A percentile compares a stretch with the other conserved stretches of the same genome.
Conservation (phyloP, 108 stramenopile species). For the Hondaea fermentalgiana region DNA sequence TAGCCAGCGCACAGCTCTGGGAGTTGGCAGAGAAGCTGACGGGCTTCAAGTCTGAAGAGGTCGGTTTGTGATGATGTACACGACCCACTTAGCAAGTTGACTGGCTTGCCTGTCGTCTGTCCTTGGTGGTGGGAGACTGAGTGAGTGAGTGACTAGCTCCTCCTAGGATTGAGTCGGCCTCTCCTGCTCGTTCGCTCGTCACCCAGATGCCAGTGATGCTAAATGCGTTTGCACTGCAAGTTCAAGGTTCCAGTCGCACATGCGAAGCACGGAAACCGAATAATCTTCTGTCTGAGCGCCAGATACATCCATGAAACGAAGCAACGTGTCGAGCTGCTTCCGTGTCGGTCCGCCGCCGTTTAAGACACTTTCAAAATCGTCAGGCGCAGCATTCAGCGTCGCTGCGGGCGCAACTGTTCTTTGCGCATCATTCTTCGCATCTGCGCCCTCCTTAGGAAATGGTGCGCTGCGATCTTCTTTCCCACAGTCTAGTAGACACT, state of each 20-base stretch:
- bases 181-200: background rate
- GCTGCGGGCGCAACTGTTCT: background rate
- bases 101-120: no score
- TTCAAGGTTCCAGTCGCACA: slow-evolving; percentile 10
- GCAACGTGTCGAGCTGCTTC: background rate
- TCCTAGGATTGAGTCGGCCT: no score
- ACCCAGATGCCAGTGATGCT: background rate
- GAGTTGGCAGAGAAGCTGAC: background rate
- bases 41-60: background rate
- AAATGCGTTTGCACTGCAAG: background rate
- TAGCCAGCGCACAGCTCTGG: background rate
- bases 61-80: background rate
- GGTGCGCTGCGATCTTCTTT: background rate
- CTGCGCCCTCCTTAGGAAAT: background rate
- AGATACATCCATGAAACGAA: background rate
- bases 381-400: background rate
- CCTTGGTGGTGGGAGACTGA: no score
- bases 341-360: background rate
- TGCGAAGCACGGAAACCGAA: background rate
- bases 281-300: background rate
- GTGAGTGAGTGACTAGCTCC: no score
- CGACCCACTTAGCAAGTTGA: no score
- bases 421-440: background rate
- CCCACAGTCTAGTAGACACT: background rate
- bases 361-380: background rate